Conservation (phyloP, 768 basidiomycete genomes). For the Tulasnella sp. region DNA sequence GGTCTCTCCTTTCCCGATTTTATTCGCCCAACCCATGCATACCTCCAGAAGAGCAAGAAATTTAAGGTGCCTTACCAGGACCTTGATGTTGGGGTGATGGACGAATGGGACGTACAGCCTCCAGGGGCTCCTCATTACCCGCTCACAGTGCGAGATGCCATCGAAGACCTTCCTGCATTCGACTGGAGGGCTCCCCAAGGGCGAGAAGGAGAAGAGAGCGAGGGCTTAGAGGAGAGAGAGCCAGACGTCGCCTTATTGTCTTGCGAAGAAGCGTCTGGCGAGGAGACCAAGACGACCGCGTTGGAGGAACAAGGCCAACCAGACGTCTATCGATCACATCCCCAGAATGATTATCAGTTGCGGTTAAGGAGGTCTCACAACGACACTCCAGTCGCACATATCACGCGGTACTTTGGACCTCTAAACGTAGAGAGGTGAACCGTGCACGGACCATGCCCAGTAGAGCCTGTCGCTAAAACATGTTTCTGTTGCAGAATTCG, state of each 20-base stretch:
- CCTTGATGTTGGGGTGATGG: neutral
- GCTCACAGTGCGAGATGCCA: slow-evolving; percentile 67
- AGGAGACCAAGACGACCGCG: neutral
- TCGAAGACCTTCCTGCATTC: slow-evolving; percentile 70
- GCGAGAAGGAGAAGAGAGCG: slow-evolving; percentile 28
- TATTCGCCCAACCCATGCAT: slow-evolving; percentile 25
- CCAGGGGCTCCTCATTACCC: slow-evolving; percentile 60
- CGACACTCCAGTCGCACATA: slow-evolving; percentile 15
- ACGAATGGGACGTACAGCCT: neutral
- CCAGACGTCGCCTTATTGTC: neutral
- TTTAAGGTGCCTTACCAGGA: slow-evolving; percentile 10
- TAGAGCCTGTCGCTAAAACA: neutral
- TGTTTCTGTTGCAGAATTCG: slow-evolving; percentile 2
- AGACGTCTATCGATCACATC: slow-evolving; percentile 1
- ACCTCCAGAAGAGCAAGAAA: slow-evolving; percentile 46
- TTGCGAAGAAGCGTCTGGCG: neutral
- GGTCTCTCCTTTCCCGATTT: slow-evolving; percentile 12
- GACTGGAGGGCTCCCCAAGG: slow-evolving; percentile 62
- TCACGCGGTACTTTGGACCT: slow-evolving; percentile 23
- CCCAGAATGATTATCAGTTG: slow-evolving; percentile 17
- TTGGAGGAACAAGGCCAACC: slow-evolving; percentile 11
- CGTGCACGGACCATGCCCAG: neutral
- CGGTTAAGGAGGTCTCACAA: neutral
- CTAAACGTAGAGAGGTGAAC: slow-evolving; percentile 25
- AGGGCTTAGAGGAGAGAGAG: slow-evolving; percentile 32